Evolutionary conservation across 2,329 filamentous ascomycete species (phyloP), one percentile per base, ranked within the genome.

Genomic region (Iodosphaeria phyllophila): DNA sequence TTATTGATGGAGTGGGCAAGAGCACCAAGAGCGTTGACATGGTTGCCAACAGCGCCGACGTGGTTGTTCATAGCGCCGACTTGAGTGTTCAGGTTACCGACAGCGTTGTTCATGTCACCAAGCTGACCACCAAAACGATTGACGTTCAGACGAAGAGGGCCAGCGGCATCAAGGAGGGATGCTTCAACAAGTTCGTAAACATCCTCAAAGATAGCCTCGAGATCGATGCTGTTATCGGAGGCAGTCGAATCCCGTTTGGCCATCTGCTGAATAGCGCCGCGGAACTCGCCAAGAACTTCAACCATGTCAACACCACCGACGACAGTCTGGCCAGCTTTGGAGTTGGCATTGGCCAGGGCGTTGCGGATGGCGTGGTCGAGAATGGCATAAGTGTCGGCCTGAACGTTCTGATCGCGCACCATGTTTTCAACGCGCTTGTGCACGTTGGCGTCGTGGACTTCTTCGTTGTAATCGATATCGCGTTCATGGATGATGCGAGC

Each of bases 401-500:
- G 38, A n/a, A 36, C 36, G 8, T 32, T 28, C 11, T 37, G 32
- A 26, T 40, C 35, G 5, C 34, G 33, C 25, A 41, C 35, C 11
- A 45, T 30, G 22, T 31, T 37, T 10, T 21, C 8, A 15, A 45
- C 30, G 7, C 38, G 39, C 22, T 37, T 30, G 0, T 29, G 19
- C 13, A 42, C 30, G 5, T 37, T 41, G 11, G 34, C 20, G 1
- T 36, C 28, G 3, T 37, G 37, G 21, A 31, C 30, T 8, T 32
- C 13, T 13, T 42, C 26, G 27, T 32, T 12, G 20, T 39, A 13
- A 32, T 34, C 19, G 13, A 40, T 33, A 31, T 55, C 49, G 2
- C 53, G 51, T 11, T 47, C 41, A 4, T 36, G 34, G 22, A 56
- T 52, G 4, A 35, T 35, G 4, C 44, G 43, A 3, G 43, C 33